phyloP scores from a whole-genome alignment of 306 rosid genomes.

The Macrotyloma uniflorum region DNA sequence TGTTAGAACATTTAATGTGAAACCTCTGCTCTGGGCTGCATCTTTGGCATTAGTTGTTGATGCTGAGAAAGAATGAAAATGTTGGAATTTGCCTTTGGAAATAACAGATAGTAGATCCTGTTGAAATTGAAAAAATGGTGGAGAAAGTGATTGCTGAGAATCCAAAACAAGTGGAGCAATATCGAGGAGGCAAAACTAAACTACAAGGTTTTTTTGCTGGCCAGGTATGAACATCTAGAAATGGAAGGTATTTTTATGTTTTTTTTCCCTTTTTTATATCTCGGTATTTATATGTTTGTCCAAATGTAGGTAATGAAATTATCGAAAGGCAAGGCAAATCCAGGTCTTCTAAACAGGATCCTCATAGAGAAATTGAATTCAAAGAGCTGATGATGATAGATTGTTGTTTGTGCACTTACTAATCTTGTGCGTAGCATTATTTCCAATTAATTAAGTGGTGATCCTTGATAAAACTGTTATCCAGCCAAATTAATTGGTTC shows the following conservation, averaged over 20 bases:
- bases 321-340: constrained; percentile 97
- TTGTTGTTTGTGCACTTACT: neutral
- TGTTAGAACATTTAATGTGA: neutral
- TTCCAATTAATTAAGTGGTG: neutral
- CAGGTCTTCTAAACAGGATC: constrained; percentile 82
- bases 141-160: constrained; percentile 77
- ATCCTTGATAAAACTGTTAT: constrained; percentile 10
- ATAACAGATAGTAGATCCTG: constrained; percentile 78
- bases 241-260: constrained; percentile 7
- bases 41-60: neutral
- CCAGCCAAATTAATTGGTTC: constrained; percentile 6
- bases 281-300: constrained; percentile 5
- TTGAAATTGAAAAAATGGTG: constrained; percentile 84
- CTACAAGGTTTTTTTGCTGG: constrained; percentile 89
- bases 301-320: constrained; percentile 73
- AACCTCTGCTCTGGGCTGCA: constrained; percentile 7
- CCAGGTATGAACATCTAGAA: constrained; percentile 62
- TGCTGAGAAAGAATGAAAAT: constrained; percentile 12
- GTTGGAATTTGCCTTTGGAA: constrained; percentile 31
- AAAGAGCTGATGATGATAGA: constrained; percentile 54
- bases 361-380: constrained; percentile 79
- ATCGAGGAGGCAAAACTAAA: constrained; percentile 84
- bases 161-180: constrained; percentile 91
- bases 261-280: neutral
- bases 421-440: neutral